Evolutionary conservation across 192 early-diverging fungal genomes (phyloP), one percentile per base, ranked within the genome.

Genomic region (Lobulomyces angularis): DNA sequence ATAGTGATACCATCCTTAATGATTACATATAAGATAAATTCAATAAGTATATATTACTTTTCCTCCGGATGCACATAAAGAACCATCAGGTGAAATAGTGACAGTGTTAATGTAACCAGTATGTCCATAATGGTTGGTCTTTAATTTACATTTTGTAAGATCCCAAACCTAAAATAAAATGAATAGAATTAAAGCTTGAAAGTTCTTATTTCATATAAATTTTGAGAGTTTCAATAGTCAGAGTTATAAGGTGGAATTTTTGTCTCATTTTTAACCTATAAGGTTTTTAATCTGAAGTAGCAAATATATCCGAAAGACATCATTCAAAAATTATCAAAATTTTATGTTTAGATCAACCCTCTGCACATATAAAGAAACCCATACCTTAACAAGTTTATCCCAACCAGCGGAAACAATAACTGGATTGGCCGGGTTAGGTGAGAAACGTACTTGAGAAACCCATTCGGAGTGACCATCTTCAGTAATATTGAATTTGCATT

Each of bases 331-430:
- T 17, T 41, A 18, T 18, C 26, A 22, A 5, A 29, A 41, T 17
- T 5, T 27, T 31, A 29, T 9, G 9, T 8, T 47, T 18, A n/a
- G 21, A 16, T 39, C 34, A 47, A 51, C 62, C 59, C 70, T 61
- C 62, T 41, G 20, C 25, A 9, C n/a, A 45, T 14, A 17, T 11
- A 38, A 42, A 28, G 41, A 60, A 5, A 17, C 19, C 3, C 61
- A 48, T 77, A 92, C 88, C 94, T 98, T 98, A 71, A 98, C 92
- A 55, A 91, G 69, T 81, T 95, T 96, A 78, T 98, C 94, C 94
- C 94, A 98, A 57, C 91, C 89, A 64, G 82, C 75, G 39, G 90
- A 93, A 32, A 98, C 88, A 56, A 98, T 86, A 70, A 98, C 80
- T 50, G 91, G 88, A 81, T 90, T 96, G 46, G 72, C 75, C 46